Evolutionary conservation across 345 rosid genomes (phyloP).

Genomic region (Mercurialis annua): DNA sequence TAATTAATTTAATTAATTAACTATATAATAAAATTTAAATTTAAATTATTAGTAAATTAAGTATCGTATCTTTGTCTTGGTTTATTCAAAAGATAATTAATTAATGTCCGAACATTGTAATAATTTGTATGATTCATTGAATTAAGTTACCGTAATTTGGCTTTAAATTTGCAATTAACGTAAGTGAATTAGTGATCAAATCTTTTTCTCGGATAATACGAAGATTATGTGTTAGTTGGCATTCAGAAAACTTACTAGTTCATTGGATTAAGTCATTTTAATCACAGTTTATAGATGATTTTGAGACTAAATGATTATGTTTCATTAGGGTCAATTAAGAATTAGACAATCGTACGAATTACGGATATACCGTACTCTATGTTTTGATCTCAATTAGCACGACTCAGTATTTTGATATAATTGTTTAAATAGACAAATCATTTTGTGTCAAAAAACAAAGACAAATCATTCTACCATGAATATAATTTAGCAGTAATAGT

Average conservation of each 20-base stretch:
- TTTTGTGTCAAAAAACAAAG: too few relatives aligned
- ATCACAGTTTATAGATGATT: not conserved
- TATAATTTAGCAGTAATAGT: too few relatives aligned
- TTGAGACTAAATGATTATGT: too few relatives aligned
- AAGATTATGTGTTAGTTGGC: slow-evolving; percentile 18
- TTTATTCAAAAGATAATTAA: not conserved
- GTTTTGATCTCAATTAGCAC: too few relatives aligned
- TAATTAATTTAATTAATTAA: not conserved
- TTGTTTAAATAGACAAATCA: too few relatives aligned
- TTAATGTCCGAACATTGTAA: not conserved
- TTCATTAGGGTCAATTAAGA: too few relatives aligned
- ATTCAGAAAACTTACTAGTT: slow-evolving; percentile 9
- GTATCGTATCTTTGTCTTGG: slow-evolving; percentile 7
- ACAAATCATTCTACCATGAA: too few relatives aligned
- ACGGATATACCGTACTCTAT: too few relatives aligned
- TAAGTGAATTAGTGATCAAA: slow-evolving; percentile 7
- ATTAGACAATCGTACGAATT: too few relatives aligned
- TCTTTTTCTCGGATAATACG: slow-evolving; percentile 36
- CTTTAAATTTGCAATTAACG: not conserved
- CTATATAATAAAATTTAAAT: too few relatives aligned
- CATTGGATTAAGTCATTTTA: slow-evolving; percentile 11
- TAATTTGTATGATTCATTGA: slow-evolving; percentile 4
- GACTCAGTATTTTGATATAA: too few relatives aligned
- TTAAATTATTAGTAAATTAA: too few relatives aligned
- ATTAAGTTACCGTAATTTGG: not conserved